A percentile compares a stretch with the other conserved stretches of the same genome.
Conservation (phyloP, 306 rosid genomes). For the Aeschynomene evenia region DNA sequence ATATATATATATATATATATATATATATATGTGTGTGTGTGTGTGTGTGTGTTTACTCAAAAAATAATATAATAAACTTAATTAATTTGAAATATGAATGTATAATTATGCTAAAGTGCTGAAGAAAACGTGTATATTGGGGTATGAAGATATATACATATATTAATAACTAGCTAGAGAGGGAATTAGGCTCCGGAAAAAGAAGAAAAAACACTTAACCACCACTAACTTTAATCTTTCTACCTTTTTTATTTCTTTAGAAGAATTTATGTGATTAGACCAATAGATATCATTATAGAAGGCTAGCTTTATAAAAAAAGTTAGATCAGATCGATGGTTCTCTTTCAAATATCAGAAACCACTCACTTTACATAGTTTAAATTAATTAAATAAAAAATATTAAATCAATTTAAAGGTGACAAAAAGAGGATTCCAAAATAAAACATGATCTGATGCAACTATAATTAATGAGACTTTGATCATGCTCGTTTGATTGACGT, state of each 20-base stretch:
- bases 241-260: slow-evolving; percentile 15
- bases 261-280: slow-evolving; percentile 24
- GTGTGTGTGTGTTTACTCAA: no score
- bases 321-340: slow-evolving; percentile 1
- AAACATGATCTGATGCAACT: no score
- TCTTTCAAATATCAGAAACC: slow-evolving; percentile 15
- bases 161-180: not conserved
- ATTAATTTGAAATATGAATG: no score
- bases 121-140: not conserved
- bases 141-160: not conserved
- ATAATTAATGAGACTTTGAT: slow-evolving; percentile 20
- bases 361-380: no score
- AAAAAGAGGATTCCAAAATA: slow-evolving; percentile 8
- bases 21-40: no score
- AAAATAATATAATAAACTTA: no score
- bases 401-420: not conserved
- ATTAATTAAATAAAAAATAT: not conserved
- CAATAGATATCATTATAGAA: slow-evolving; percentile 17
- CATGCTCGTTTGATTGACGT: not conserved
- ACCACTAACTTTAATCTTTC: slow-evolving; percentile 12
- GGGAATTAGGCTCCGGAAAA: not conserved
- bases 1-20: no score
- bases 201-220: not conserved
- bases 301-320: slow-evolving; percentile 18
- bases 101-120: not conserved